Evolutionary conservation across 768 basidiomycete genomes (phyloP).

Genomic region (Suillus sp.): DNA sequence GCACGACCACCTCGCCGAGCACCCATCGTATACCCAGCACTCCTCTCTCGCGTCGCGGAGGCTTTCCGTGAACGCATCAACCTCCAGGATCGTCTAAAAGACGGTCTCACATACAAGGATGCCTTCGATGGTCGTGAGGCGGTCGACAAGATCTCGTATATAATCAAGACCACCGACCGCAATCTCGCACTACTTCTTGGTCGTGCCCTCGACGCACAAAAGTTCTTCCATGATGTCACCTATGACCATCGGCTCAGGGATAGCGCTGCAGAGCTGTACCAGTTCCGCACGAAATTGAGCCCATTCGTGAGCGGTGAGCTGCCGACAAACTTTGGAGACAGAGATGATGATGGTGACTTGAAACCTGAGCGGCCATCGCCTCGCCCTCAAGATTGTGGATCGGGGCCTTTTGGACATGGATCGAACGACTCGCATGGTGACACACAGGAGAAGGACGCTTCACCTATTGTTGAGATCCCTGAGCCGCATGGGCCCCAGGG

Average conservation of each 20-base stretch:
- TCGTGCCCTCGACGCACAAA: conserved; percentile 93
- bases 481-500: conserved; percentile 37
- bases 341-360: conserved; percentile 37
- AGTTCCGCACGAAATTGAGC: conserved; percentile 84
- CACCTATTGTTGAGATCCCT: conserved; percentile 25
- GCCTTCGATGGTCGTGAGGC: conserved; percentile 97
- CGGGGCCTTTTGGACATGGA: conserved; percentile 33
- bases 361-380: conserved; percentile 20
- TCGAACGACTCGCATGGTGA: conserved; percentile 35
- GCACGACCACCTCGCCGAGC: conserved; percentile 48
- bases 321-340: conserved; percentile 39
- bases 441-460: conserved; percentile 31
- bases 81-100: conserved; percentile 82
- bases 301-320: conserved; percentile 84
- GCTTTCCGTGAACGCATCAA: conserved; percentile 85
- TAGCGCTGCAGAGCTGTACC: conserved; percentile 86
- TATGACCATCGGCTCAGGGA: conserved; percentile 96
- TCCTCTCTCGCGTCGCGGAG: conserved; percentile 92
- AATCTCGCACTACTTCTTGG: conserved; percentile 95
- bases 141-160: conserved; percentile 95
- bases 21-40: conserved; percentile 91
- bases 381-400: conserved; percentile 24
- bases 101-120: conserved; percentile 94
- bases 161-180: conserved; percentile 97
- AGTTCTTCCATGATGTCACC: conserved; percentile 99